phyloP scores from a whole-genome alignment of 768 basidiomycete genomes.

The Psilocybe azurescens region DNA sequence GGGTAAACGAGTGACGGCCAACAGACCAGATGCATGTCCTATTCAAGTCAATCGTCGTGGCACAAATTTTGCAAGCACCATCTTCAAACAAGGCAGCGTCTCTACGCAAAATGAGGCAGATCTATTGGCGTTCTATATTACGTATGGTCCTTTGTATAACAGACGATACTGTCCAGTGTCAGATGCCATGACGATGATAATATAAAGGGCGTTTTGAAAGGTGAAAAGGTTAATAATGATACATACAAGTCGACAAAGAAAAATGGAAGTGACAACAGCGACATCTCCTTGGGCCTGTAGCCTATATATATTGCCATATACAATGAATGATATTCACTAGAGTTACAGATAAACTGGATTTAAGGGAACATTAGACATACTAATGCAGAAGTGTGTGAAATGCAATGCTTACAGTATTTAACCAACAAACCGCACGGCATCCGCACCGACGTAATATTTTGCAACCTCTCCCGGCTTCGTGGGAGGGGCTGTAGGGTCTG shows the following conservation, averaged over 20 bases:
- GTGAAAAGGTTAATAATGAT: background rate
- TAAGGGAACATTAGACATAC: constrained; percentile 5
- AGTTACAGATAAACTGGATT: background rate
- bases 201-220: background rate
- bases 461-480: constrained; percentile 74
- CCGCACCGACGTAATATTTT: constrained; percentile 82
- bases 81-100: too few species aligned
- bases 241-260: background rate
- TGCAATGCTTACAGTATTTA: constrained; percentile 33
- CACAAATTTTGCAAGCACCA: too few species aligned
- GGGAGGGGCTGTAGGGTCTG: constrained; percentile 69
- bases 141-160: background rate
- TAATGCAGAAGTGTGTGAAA: constrained; percentile 24
- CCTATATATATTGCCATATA: background rate
- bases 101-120: too few species aligned
- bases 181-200: constrained; percentile 8
- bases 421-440: constrained; percentile 84
- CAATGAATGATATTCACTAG: background rate
- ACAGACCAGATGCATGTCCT: too few species aligned
- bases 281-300: background rate
- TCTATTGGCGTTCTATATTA: too few species aligned
- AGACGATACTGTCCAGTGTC: background rate
- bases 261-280: background rate
- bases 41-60: too few species aligned
- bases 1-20: too few species aligned